These are phyloP conservation scores for Hyaloscypha variabilis DNA, from an alignment of 495 filamentous ascomycete species.

Conservation along the genomic window DNA sequence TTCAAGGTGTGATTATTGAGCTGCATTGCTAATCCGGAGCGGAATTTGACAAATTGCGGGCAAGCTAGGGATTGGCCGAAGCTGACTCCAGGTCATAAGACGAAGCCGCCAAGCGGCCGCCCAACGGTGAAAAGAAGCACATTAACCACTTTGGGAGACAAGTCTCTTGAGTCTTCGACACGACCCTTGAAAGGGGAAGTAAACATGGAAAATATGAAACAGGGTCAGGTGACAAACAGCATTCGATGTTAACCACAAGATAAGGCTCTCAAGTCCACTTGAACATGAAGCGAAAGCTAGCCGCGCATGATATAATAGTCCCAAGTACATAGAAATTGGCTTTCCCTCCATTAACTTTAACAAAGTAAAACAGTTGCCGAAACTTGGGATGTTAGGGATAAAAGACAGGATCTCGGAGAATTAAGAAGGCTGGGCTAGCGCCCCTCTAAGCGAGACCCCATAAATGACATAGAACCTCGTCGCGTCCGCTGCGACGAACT, in stretches of 20 bases:
- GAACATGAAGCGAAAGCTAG: neutral
- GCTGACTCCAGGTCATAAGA: neutral
- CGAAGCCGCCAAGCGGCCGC: too few species aligned
- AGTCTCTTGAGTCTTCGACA: neutral
- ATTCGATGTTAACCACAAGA: neutral
- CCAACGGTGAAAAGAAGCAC: too few species aligned
- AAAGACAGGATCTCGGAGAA: neutral
- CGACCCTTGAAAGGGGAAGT: neutral
- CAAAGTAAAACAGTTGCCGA: neutral
- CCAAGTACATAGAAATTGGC: neutral
- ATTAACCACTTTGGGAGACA: too few species aligned
- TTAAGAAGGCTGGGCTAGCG: neutral
- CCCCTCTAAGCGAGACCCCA: neutral
- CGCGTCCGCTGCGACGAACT: neutral
- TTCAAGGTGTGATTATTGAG: too few species aligned
- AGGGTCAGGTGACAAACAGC: neutral
- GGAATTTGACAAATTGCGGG: neutral
- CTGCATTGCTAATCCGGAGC: neutral
- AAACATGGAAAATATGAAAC: neutral
- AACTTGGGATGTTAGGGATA: neutral
- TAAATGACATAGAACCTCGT: neutral
- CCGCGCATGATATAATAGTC: neutral
- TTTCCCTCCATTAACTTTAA: neutral
- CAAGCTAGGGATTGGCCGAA: neutral
- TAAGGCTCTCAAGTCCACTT: neutral